Conservation (phyloP, 2,329 filamentous ascomycete species). For the Fusarium ambrosium region DNA sequence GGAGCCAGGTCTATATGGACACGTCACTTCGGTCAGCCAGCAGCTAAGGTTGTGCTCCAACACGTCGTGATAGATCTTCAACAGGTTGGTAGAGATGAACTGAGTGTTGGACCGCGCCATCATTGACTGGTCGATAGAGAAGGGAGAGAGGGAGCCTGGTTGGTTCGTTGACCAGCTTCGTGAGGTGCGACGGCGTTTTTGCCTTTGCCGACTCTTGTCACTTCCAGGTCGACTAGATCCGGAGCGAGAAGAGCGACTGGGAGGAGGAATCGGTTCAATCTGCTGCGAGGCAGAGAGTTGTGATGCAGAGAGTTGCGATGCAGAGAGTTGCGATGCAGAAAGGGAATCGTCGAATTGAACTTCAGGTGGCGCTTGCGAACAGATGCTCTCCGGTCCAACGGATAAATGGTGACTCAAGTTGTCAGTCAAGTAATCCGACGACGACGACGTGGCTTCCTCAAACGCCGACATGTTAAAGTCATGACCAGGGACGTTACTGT, state of each 20-base stretch:
- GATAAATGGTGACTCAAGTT: not conserved
- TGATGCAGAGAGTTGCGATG: too few species aligned
- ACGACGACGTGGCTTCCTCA: not conserved
- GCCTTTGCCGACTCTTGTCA: constrained; percentile 2
- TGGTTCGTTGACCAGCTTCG: constrained; percentile 23
- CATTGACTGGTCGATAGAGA: constrained; percentile 42
- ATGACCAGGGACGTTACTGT: not conserved
- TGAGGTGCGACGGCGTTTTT: constrained; percentile 36
- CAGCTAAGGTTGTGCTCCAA: constrained; percentile 45
- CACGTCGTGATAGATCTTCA: constrained; percentile 45
- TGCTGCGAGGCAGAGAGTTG: not conserved
- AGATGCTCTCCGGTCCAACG: constrained; percentile 12
- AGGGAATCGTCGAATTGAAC: constrained; percentile 18
- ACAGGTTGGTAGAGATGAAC: constrained; percentile 40
- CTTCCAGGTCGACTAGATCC: constrained; percentile 2
- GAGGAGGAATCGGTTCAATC: not conserved
- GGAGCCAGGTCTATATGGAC: constrained; percentile 39
- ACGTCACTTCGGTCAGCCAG: constrained; percentile 44
- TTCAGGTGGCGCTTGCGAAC: not conserved
- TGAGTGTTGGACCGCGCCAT: constrained; percentile 43
- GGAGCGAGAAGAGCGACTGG: not conserved
- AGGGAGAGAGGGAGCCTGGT: constrained; percentile 34
- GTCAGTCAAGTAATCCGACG: not conserved
- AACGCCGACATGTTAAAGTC: constrained; percentile 11
- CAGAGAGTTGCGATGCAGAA: not conserved